A percentile compares a stretch with the other conserved stretches of the same genome.
Evolutionary conservation across 2,329 filamentous ascomycete species (phyloP).

Genomic region (Plectosphaerella plurivora): DNA sequence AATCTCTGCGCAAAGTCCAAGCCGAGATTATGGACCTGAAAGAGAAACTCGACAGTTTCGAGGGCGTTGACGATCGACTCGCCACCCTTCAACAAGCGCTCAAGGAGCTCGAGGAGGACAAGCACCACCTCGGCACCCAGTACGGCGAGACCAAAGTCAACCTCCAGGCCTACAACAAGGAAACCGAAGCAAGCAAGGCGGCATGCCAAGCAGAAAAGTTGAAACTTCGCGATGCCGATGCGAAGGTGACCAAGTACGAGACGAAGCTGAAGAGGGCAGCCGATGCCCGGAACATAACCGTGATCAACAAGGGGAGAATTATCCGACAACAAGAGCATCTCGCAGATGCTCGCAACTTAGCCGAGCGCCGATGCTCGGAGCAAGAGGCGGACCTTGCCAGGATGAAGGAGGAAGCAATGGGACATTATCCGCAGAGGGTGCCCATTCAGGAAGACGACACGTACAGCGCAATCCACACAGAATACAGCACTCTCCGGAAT

Average conservation of each 20-base stretch:
- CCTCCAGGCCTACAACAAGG: conserved; percentile 42
- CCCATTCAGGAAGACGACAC: conserved; percentile 63
- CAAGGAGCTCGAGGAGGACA: conserved; percentile 38
- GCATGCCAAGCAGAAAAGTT: conserved; percentile 29
- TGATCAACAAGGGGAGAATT: conserved; percentile 60
- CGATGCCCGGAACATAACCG: conserved; percentile 18
- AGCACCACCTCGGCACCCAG: conserved; percentile 47
- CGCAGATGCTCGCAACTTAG: conserved; percentile 36
- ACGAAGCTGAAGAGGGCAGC: conserved; percentile 43
- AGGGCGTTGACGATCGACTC: conserved; percentile 65
- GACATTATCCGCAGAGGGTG: conserved; percentile 51
- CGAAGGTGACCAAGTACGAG: conserved; percentile 47
- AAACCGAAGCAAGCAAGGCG: conserved; percentile 34
- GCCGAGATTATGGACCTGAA: conserved; percentile 49
- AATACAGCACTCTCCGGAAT: conserved; percentile 49
- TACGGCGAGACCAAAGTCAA: conserved; percentile 47
- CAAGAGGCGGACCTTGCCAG: conserved; percentile 44
- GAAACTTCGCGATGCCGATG: conserved; percentile 20
- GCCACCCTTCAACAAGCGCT: conserved; percentile 55
- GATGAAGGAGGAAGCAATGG: conserved; percentile 50
- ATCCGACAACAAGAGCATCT: conserved; percentile 45
- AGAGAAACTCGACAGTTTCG: conserved; percentile 60
- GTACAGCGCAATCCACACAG: conserved; percentile 46
- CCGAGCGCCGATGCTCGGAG: conserved; percentile 42
- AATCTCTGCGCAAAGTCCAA: conserved; percentile 51